Base-by-base conservation (phyloP, 441 rosid species). In the Viola pubescens region DNA sequence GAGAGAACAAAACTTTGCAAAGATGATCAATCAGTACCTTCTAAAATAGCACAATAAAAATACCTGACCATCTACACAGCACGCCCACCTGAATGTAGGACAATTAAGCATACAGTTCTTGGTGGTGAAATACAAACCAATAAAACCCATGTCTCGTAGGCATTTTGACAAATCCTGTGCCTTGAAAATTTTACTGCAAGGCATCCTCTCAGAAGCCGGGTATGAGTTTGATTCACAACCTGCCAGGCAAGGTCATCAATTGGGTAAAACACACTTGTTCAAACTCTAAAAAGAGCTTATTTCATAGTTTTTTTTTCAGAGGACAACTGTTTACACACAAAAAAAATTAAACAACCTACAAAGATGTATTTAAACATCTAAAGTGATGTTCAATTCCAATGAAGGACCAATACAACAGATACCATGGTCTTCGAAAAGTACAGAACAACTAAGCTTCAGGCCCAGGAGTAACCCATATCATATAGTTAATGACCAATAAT, bases 21-120 rank as follows among this genome's bases (percentile, higher is more conserved):
- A 50, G 6, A 62, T 42, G 16, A 19, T 5, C 56, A 9, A 13
- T 11, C 49, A 34, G 63, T 54, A 64, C 61, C 58, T 48, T 48
- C 37, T 41, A 8, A 26, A 47, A 41, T 56, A 26, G 34, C 46
- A 59, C 3, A 38, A 54, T 14, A 56, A 42, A 58, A 44, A 46
- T 19, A 52, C 6, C 9, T n/a, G 16, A 44, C 7, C 65, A 75
- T 73, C 64, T 73, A 74, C 81, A 68, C 10, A 56, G 47, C 43
- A 57, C 50, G 48, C 66, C 75, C 46, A 64, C 64, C 70, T 47
- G 7, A 47, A 52, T 52, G 12, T 4, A 26, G 37, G 48, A 42
- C 4, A 50, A 58, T 1, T 14, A 67, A 58, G 48, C 48, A 59
- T 7, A 61, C 37, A n/a, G 58, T 51, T 48, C 65, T 44, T 60